A percentile compares a stretch with the other conserved stretches of the same genome.
phyloP scores from a whole-genome alignment of 805 yeast species.

The Ogataea saltuana region DNA sequence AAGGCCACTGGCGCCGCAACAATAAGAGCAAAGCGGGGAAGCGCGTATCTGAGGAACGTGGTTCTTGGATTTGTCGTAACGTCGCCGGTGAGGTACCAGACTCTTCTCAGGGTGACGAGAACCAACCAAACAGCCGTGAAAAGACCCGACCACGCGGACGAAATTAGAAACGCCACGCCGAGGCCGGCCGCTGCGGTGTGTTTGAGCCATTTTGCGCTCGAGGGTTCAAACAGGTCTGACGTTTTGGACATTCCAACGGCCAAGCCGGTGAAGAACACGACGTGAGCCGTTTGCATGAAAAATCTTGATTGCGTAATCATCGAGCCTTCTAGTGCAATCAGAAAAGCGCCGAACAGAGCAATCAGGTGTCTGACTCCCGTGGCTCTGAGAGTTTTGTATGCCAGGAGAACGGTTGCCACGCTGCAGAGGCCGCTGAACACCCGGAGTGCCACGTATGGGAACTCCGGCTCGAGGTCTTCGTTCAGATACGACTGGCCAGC shows the following conservation, averaged over 20 bases:
- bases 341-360: slow-evolving; percentile 50
- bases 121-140: slow-evolving; percentile 66
- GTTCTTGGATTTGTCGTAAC: slow-evolving; percentile 42
- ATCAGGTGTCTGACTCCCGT: slow-evolving; percentile 53
- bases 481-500: slow-evolving; percentile 43
- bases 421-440: slow-evolving; percentile 58
- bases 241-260: slow-evolving; percentile 37
- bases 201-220: slow-evolving; percentile 53
- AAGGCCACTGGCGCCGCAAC: slow-evolving; percentile 56
- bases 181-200: slow-evolving; percentile 49
- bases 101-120: slow-evolving; percentile 43
- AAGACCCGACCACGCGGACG: slow-evolving; percentile 72
- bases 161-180: slow-evolving; percentile 53
- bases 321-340: slow-evolving; percentile 65
- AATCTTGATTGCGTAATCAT: slow-evolving; percentile 60
- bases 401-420: slow-evolving; percentile 49
- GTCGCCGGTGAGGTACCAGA: slow-evolving; percentile 77
- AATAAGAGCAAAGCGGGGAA: slow-evolving; percentile 42
- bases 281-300: slow-evolving; percentile 47
- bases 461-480: slow-evolving; percentile 17
- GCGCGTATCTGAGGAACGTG: slow-evolving; percentile 41
- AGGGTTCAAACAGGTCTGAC: slow-evolving; percentile 39
- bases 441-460: slow-evolving; percentile 58
- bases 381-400: slow-evolving; percentile 55
- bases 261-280: slow-evolving; percentile 47